These are phyloP conservation scores for Graphilbum fragrans DNA, from an alignment of 2,329 filamentous ascomycete species.

Conservation along the genomic window DNA sequence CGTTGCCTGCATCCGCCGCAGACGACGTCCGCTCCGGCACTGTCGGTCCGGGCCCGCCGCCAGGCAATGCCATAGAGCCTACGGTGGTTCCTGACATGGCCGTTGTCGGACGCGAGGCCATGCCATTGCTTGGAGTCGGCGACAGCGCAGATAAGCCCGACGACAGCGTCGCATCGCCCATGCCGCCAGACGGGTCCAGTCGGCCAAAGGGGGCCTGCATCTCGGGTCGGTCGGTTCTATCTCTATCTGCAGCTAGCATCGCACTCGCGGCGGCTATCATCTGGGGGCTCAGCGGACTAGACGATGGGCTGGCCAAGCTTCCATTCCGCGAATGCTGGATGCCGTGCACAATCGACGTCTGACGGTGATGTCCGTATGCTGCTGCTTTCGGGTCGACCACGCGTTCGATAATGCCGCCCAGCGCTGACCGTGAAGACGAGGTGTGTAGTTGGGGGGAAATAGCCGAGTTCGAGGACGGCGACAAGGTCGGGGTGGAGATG, in stretches of 20 bases:
- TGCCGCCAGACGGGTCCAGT: too few relatives aligned
- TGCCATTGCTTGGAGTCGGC: not conserved
- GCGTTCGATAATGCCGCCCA: constrained; percentile 35
- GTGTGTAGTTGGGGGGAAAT: constrained; percentile 26
- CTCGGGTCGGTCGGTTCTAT: constrained; percentile 34
- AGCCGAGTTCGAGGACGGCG: constrained; percentile 13
- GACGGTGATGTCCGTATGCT: constrained; percentile 76
- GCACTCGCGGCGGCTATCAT: constrained; percentile 61
- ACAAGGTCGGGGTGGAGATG: constrained; percentile 14
- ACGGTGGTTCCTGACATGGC: constrained; percentile 32
- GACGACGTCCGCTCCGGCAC: constrained; percentile 34
- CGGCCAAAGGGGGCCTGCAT: constrained; percentile 31
- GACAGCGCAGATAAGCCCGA: constrained; percentile 10
- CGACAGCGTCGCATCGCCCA: constrained; percentile 14
- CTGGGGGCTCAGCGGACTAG: constrained; percentile 79
- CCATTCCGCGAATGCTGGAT: constrained; percentile 87
- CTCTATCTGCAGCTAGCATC: constrained; percentile 39
- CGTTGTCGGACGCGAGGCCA: constrained; percentile 29
- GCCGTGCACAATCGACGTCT: constrained; percentile 95
- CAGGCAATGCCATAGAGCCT: constrained; percentile 4
- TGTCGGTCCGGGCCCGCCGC: constrained; percentile 9
- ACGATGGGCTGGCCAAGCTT: constrained; percentile 67
- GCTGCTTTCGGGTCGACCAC: constrained; percentile 42
- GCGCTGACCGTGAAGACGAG: constrained; percentile 24
- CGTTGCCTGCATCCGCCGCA: constrained; percentile 26